phyloP scores from a whole-genome alignment of 495 filamentous ascomycete genomes.

The Aspergillus olivimuriae region DNA sequence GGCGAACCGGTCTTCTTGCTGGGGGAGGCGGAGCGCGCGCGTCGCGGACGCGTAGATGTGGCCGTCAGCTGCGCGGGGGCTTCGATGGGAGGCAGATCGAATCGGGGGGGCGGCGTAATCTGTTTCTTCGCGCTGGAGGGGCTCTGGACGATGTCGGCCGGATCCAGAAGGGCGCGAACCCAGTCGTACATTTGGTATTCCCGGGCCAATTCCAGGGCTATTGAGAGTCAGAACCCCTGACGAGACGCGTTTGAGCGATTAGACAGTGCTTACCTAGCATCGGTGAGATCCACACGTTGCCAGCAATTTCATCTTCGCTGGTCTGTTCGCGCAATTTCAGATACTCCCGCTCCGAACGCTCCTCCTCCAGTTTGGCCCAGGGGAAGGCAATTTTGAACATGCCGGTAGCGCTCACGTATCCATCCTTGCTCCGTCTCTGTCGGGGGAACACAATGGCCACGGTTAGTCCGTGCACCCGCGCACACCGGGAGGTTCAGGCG shows the following conservation, averaged over 20 bases:
- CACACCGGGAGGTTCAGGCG: not conserved
- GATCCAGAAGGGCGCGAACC: conserved; percentile 85
- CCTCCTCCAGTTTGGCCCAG: conserved; percentile 78
- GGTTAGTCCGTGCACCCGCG: not conserved
- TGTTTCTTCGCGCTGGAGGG: conserved; percentile 54
- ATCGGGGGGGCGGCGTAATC: conserved; percentile 66
- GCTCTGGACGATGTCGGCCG: conserved; percentile 57
- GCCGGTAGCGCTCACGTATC: conserved; percentile 89
- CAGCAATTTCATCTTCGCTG: conserved; percentile 85
- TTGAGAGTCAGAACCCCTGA: conserved; percentile 5
- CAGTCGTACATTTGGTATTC: conserved; percentile 79
- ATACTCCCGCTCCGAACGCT: conserved; percentile 78
- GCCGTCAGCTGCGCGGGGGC: conserved; percentile 32
- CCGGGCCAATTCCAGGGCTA: conserved; percentile 75
- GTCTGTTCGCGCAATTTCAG: conserved; percentile 72
- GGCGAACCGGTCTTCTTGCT: conserved; percentile 56
- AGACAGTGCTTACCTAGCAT: conserved; percentile 54
- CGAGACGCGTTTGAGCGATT: not conserved
- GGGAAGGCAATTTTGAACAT: conserved; percentile 99
- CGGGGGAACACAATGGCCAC: not conserved
- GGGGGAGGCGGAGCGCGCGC: conserved; percentile 53
- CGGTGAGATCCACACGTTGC: conserved; percentile 93
- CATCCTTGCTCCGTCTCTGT: conserved; percentile 85
- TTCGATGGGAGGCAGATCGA: conserved; percentile 43
- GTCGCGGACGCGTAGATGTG: conserved; percentile 34